Evolutionary conservation across 257 asterid genomes (phyloP), one percentile per base, ranked within the genome.

Genomic region (Primulina eburnea): DNA sequence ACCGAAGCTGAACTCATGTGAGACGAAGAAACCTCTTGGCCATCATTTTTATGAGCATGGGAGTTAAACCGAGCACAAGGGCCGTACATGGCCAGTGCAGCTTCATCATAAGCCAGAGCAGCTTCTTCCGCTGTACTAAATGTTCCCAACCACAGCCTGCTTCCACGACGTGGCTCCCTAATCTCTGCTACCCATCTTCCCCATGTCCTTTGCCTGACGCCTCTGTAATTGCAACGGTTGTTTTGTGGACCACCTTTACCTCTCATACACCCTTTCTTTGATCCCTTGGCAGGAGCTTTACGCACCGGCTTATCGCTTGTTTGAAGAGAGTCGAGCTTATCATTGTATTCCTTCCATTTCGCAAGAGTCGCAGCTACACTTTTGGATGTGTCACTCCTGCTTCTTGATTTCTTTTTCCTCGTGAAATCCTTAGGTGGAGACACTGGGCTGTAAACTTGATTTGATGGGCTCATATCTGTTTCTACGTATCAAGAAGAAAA

Each of bases 171-270:
- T 0, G 92, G 92, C 84, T 83, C 92, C 53, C 92, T 72, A 16
- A 86, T 86, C 79, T 86, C 92, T 0, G 92, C 84, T 20, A 86
- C 92, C 92, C 92, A 86, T 75, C 82, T 86, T n/a, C 92, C 89
- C 92, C 92, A 86, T 1, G 86, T 83, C 68, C 92, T 78, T 81
- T 86, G 92, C 72, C 92, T 80, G 10, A 86, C 92, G 1, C 92
- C 92, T 72, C 92, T 79, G 52, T 77, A 86, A 53, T 76, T 82
- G 77, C 86, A 83, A 33, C 66, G 69, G 7, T 80, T 24, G 43
- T 86, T 86, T 4, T 86, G 87, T 0, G 92, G 89, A 21, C 92
- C 92, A 0, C 92, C 92, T 80, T 86, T 86, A 4, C 92, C 92
- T 62, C 78, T 83, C 92, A 86, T 86, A 76, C 92, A 86, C 26